These are phyloP conservation scores for Solanum sitiens DNA, from an alignment of 257 asterid genomes.

Conservation along the genomic window DNA sequence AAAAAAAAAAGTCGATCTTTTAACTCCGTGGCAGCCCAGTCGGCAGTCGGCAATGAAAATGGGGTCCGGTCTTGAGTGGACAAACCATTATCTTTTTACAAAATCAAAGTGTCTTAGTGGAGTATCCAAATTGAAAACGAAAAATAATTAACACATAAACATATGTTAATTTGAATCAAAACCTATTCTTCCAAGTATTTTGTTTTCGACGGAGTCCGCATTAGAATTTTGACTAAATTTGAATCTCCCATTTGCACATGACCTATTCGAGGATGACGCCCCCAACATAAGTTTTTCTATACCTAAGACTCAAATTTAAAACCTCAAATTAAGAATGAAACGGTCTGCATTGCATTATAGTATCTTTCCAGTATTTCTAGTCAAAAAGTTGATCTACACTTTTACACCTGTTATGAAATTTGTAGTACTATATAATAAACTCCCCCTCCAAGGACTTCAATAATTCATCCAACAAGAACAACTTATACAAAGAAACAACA, in stretches of 20 bases:
- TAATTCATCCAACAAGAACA: not conserved
- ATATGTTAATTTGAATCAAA: not conserved
- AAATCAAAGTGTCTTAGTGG: not conserved
- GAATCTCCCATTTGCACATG: no score
- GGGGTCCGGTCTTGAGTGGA: not conserved
- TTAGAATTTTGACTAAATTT: accelerated
- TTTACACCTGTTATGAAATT: not conserved
- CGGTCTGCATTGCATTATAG: accelerated
- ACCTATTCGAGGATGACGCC: no score
- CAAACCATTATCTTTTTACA: not conserved
- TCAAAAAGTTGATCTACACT: not conserved
- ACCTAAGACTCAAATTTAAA: no score
- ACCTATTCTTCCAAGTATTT: no score
- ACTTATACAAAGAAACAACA: not conserved
- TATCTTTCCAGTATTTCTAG: not conserved
- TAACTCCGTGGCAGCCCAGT: not conserved
- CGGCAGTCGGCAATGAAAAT: not conserved
- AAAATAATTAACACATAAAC: not conserved
- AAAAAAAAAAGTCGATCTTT: no score
- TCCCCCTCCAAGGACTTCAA: not conserved
- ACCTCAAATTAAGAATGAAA: no score
- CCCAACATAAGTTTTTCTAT: no score
- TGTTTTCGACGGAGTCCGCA: no score
- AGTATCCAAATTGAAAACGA: not conserved
- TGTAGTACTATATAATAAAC: not conserved